A percentile compares a stretch with the other conserved stretches of the same genome.
Evolutionary conservation across 2,329 filamentous ascomycete species (phyloP).

Genomic region (Penicillium sclerotigenum): DNA sequence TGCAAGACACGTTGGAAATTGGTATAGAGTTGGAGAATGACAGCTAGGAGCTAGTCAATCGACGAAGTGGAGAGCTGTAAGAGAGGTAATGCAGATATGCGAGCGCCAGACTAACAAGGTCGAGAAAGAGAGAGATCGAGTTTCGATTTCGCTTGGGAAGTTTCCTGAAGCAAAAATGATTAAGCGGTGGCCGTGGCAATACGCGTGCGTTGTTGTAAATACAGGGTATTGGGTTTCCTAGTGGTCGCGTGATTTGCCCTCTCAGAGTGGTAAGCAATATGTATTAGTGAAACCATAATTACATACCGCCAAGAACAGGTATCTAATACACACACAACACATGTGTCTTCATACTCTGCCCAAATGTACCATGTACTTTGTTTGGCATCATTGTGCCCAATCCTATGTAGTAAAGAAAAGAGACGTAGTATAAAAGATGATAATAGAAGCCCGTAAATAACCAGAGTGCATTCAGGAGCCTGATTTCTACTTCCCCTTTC

Average conservation of each 20-base stretch:
- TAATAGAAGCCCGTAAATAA: neutral
- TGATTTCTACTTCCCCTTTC: neutral
- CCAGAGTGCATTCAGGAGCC: neutral
- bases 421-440: neutral
- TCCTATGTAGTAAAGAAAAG: neutral
- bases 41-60: slow-evolving; percentile 23
- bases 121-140: slow-evolving; percentile 32
- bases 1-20: slow-evolving; percentile 23
- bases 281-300: slow-evolving; percentile 11
- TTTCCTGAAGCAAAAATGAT: slow-evolving; percentile 29
- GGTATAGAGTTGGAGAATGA: slow-evolving; percentile 10
- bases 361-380: slow-evolving; percentile 8
- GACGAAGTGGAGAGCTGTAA: slow-evolving; percentile 14
- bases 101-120: slow-evolving; percentile 33
- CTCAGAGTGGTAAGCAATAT: neutral
- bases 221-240: slow-evolving; percentile 15
- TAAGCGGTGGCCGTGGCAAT: slow-evolving; percentile 34
- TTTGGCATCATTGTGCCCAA: neutral
- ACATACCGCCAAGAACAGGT: slow-evolving; percentile 11
- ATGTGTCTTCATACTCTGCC: slow-evolving; percentile 7
- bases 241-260: slow-evolving; percentile 15
- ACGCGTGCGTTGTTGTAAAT: slow-evolving; percentile 15
- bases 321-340: slow-evolving; percentile 18
- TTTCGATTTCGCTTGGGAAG: slow-evolving; percentile 28
- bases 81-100: slow-evolving; percentile 26